phyloP scores from a whole-genome alignment of 768 basidiomycete species.

The Rhodotorula graminis region DNA sequence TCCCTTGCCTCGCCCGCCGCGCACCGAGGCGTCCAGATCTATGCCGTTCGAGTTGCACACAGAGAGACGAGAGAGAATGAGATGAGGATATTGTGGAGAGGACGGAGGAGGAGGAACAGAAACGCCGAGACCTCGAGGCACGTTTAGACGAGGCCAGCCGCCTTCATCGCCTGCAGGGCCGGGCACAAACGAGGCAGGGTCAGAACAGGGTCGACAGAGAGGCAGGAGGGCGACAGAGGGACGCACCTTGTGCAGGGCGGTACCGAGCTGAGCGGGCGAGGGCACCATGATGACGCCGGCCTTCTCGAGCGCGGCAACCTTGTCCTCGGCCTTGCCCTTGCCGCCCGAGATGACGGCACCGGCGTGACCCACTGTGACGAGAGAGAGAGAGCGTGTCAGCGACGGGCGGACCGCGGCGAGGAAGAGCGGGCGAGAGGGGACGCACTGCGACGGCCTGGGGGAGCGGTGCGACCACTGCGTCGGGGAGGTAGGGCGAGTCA shows the following conservation, averaged over 20 bases:
- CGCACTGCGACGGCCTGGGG: conserved; percentile 78
- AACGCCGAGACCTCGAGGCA: too few species aligned
- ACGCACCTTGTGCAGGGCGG: conserved; percentile 76
- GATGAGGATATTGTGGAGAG: too few species aligned
- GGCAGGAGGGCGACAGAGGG: not conserved
- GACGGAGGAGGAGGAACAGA: too few species aligned
- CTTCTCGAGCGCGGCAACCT: conserved; percentile 70
- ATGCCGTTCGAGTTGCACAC: too few species aligned
- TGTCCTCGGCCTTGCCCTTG: conserved; percentile 88
- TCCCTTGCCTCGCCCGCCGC: too few species aligned
- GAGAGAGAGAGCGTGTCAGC: not conserved
- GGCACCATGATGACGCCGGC: conserved; percentile 91
- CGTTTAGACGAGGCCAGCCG: conserved; percentile 30
- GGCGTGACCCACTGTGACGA: conserved; percentile 59
- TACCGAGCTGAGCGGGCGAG: conserved; percentile 91
- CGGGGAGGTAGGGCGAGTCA: too few species aligned
- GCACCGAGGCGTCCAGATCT: too few species aligned
- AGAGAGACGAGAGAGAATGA: too few species aligned
- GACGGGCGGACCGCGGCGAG: not conserved
- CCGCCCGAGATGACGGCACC: conserved; percentile 98
- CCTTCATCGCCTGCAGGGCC: conserved; percentile 31
- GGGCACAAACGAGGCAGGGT: not conserved
- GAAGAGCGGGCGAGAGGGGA: conserved; percentile 56
- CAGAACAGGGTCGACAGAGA: not conserved
- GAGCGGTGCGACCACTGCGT: conserved; percentile 74